These are phyloP conservation scores for Phytopythium sindhum DNA, from an alignment of 352 stramenopile species.

Conservation along the genomic window DNA sequence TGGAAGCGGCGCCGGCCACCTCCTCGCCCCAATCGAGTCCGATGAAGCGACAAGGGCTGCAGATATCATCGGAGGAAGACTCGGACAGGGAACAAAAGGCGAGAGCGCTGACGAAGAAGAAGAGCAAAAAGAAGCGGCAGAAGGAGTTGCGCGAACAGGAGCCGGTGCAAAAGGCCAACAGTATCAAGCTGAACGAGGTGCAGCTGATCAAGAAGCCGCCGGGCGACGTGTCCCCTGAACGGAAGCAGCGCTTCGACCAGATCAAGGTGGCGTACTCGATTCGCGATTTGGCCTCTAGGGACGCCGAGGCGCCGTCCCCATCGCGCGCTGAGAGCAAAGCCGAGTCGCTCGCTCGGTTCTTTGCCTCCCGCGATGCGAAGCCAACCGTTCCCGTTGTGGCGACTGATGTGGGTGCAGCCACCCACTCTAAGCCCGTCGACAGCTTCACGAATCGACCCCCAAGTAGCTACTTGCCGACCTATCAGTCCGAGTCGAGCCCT, in stretches of 20 bases:
- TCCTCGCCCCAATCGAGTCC: not conserved
- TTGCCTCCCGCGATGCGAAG: conserved; percentile 3
- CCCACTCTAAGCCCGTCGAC: not conserved
- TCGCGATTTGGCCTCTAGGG: not conserved
- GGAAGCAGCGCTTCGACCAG: conserved; percentile 43
- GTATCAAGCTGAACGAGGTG: conserved; percentile 36
- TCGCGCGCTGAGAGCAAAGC: conserved; percentile 8
- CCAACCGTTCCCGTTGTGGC: not conserved
- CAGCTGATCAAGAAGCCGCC: conserved; percentile 23
- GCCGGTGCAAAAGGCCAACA: conserved; percentile 11
- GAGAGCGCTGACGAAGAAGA: conserved; percentile 31
- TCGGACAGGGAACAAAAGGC: conserved; percentile 13
- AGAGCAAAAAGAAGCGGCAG: conserved; percentile 34
- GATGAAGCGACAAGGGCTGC: conserved; percentile 11
- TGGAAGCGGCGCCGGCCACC: too few species aligned
- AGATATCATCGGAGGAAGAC: conserved; percentile 32
- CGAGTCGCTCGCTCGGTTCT: conserved; percentile 16
- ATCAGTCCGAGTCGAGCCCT: not conserved
- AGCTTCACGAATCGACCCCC: not conserved
- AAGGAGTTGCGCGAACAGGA: conserved; percentile 16
- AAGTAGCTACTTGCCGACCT: not conserved
- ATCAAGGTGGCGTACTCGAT: conserved; percentile 50
- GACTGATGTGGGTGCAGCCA: not conserved
- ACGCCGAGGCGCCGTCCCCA: not conserved
- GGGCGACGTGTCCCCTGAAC: conserved; percentile 14